A percentile compares a stretch with the other conserved stretches of the same genome.
Conservation (phyloP, 768 basidiomycete species). For the Leccinum ochraceum region DNA sequence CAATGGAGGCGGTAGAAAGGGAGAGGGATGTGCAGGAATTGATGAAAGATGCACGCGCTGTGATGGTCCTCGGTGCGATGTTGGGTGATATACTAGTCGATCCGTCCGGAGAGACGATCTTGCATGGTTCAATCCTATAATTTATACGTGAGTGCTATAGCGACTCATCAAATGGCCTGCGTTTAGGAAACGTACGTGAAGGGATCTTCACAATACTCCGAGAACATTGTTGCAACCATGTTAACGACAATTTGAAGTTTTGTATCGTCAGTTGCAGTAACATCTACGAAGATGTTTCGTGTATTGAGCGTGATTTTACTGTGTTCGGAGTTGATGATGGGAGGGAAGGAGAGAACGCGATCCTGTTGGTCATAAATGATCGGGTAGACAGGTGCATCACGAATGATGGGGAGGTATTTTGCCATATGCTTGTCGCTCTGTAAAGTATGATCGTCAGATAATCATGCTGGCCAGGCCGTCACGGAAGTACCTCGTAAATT, state of each 20-base stretch:
- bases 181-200: conserved; percentile 67
- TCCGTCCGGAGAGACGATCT: conserved; percentile 78
- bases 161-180: background rate
- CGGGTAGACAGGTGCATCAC: conserved; percentile 94
- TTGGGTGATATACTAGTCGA: conserved; percentile 77
- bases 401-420: conserved; percentile 88
- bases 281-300: conserved; percentile 92
- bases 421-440: conserved; percentile 92
- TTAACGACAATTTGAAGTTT: conserved; percentile 96
- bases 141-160: background rate
- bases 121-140: conserved; percentile 89
- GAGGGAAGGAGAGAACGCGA: conserved; percentile 93
- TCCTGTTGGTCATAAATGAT: conserved; percentile 93
- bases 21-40: conserved; percentile 93
- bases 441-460: background rate
- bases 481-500: conserved; percentile 75
- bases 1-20: conserved; percentile 64
- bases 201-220: conserved; percentile 90
- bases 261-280: conserved; percentile 95
- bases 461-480: background rate
- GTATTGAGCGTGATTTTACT: conserved; percentile 97
- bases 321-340: conserved; percentile 96
- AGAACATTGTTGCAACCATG: conserved; percentile 96
- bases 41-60: conserved; percentile 85
- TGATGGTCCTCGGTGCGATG: conserved; percentile 67